Percentiles rank a stretch among this genome's conserved stretches.
Evolutionary conservation across 2,329 filamentous ascomycete species (phyloP).

Genomic region (Colletotrichum sp.): DNA sequence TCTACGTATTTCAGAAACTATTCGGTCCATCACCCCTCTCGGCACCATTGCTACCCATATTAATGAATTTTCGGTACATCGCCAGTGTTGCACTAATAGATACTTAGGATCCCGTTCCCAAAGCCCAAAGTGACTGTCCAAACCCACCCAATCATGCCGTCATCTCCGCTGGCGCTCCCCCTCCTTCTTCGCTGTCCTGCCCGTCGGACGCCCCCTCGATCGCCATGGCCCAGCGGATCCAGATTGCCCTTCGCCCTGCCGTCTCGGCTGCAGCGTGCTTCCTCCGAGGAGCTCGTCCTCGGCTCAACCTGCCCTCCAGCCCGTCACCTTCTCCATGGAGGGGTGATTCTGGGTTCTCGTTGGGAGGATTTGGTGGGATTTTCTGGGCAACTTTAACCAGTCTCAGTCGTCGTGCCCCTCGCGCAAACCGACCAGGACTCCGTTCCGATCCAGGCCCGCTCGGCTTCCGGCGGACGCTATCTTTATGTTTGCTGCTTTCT

Average conservation of each 20-base stretch:
- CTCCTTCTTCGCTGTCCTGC: not conserved
- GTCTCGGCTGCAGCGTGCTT: slow-evolving; percentile 6
- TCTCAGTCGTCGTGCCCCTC: not conserved
- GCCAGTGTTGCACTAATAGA: not conserved
- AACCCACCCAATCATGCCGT: slow-evolving; percentile 12
- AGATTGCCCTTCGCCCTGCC: not conserved
- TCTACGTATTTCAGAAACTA: not conserved
- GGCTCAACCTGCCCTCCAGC: slow-evolving; percentile 7
- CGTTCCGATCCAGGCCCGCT: slow-evolving; percentile 16
- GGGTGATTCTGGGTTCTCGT: slow-evolving; percentile 2
- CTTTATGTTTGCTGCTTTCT: slow-evolving; percentile 8
- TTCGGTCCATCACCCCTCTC: not conserved
- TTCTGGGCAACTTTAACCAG: slow-evolving; percentile 5
- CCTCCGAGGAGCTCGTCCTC: slow-evolving; percentile 10
- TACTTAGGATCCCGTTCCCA: not conserved
- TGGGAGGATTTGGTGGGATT: not conserved
- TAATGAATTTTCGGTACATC: not conserved
- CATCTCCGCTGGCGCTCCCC: not conserved
- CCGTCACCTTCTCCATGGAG: not conserved
- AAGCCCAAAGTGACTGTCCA: not conserved
- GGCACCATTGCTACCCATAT: not conserved
- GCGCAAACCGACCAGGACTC: not conserved
- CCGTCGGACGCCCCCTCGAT: not conserved
- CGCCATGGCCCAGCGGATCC: slow-evolving; percentile 16
- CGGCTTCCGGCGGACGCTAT: slow-evolving; percentile 14